Percentiles rank a stretch among this genome's conserved stretches.
Evolutionary conservation across 345 rosid genomes (phyloP).

Genomic region (Bretschneidera sinensis): DNA sequence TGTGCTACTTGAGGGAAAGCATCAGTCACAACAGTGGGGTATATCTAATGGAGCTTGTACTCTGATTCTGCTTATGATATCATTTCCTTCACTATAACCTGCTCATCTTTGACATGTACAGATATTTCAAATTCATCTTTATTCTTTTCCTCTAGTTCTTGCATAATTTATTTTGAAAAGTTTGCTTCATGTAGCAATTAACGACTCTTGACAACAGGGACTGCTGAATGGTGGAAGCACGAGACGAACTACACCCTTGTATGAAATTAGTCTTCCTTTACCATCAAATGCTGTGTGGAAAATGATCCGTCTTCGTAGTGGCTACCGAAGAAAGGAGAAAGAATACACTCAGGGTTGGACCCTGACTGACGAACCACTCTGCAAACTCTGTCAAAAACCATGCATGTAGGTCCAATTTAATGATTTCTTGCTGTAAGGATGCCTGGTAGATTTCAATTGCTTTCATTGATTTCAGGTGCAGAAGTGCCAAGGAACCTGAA

Average conservation of each 20-base stretch:
- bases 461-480: constrained; percentile 46
- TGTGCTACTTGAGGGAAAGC: constrained; percentile 82
- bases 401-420: constrained; percentile 55
- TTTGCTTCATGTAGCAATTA: constrained; percentile 13
- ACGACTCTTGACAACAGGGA: constrained; percentile 49
- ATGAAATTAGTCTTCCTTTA: constrained; percentile 65
- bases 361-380: constrained; percentile 65
- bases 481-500: constrained; percentile 69
- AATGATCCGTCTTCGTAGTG: constrained; percentile 47
- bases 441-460: background rate
- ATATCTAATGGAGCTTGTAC: constrained; percentile 15
- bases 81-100: too few species aligned
- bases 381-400: constrained; percentile 84
- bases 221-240: constrained; percentile 85
- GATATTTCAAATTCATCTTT: constrained; percentile 3
- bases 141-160: background rate
- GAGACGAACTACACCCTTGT: constrained; percentile 63
- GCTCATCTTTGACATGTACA: background rate
- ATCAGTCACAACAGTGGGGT: constrained; percentile 61
- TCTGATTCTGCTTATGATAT: background rate
- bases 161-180: constrained; percentile 1
- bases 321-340: constrained; percentile 57
- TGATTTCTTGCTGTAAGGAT: constrained; percentile 14
- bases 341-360: constrained; percentile 86
- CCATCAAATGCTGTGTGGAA: constrained; percentile 78